phyloP scores from a whole-genome alignment of 1,284 basidiomycete species.

The Trametes sp. region DNA sequence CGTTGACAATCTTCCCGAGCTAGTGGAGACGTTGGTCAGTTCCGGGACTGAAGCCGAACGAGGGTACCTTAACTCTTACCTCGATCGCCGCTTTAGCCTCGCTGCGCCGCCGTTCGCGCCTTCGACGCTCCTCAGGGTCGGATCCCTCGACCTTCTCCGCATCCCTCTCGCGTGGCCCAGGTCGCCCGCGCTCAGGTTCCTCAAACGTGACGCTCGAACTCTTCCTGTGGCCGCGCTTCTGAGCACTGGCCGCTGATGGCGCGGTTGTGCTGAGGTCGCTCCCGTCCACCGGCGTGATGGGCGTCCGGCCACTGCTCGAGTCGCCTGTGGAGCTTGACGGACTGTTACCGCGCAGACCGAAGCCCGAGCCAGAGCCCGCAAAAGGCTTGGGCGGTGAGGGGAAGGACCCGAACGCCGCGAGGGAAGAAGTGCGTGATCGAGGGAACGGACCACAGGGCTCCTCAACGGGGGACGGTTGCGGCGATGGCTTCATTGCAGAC shows the following conservation, averaged over 20 bases:
- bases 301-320: conserved; percentile 74
- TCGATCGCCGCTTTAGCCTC: conserved; percentile 84
- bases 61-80: conserved; percentile 50
- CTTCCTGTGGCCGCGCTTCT: conserved; percentile 48
- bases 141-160: conserved; percentile 50
- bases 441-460: conserved; percentile 7
- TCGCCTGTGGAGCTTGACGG: conserved; percentile 83
- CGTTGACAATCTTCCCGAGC: conserved; percentile 84
- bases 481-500: conserved; percentile 25
- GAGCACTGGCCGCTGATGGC: conserved; percentile 32
- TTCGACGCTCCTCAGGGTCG: conserved; percentile 55
- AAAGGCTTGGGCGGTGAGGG: conserved; percentile 56
- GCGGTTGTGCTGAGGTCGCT: conserved; percentile 60
- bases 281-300: conserved; percentile 77
- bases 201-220: conserved; percentile 69
- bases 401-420: conserved; percentile 16
- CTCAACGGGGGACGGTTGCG: conserved; percentile 18
- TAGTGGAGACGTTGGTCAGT: conserved; percentile 39
- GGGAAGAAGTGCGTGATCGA: conserved; percentile 21
- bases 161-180: conserved; percentile 40
- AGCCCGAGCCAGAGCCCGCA: conserved; percentile 11
- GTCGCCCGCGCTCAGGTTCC: conserved; percentile 32
- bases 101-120: conserved; percentile 71
- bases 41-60: background rate
- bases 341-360: conserved; percentile 56